Evolutionary conservation across 257 asterid species (phyloP).

Genomic region (Knoxia roxburghii): DNA sequence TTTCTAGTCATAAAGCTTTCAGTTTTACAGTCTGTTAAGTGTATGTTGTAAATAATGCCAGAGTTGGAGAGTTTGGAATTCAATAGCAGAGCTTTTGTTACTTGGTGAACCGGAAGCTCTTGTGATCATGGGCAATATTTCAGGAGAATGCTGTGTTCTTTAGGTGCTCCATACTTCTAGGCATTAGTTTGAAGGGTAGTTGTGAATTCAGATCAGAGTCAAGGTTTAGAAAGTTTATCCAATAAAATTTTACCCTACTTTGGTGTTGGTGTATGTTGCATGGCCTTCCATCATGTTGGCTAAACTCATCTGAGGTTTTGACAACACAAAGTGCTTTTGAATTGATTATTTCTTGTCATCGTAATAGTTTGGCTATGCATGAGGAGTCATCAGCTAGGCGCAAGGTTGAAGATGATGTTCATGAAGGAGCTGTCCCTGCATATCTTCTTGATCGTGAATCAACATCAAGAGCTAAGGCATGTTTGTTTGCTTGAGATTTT

Average conservation of each 20-base stretch:
- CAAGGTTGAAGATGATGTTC: conserved; percentile 86
- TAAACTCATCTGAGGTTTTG: background rate
- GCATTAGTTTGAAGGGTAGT: background rate
- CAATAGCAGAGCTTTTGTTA: too few relatives aligned
- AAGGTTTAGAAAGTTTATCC: background rate
- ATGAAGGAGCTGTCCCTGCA: conserved; percentile 89
- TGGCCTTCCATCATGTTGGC: background rate
- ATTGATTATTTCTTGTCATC: background rate
- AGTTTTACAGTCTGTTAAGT: too few relatives aligned
- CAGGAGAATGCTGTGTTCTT: background rate
- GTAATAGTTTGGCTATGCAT: conserved; percentile 75
- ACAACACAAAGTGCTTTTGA: background rate
- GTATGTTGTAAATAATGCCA: background rate
- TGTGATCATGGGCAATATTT: too few relatives aligned
- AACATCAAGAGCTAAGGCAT: conserved; percentile 85
- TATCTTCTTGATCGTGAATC: conserved; percentile 96
- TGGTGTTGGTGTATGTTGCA: background rate
- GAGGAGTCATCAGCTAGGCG: conserved; percentile 79
- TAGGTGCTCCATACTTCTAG: background rate
- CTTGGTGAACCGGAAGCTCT: too few relatives aligned
- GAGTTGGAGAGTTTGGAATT: too few relatives aligned
- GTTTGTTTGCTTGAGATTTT: background rate
- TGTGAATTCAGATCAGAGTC: background rate
- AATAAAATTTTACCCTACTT: background rate
- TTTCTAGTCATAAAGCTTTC: too few relatives aligned